phyloP scores from a whole-genome alignment of 495 filamentous ascomycete genomes.

The Aspergillus steynii region DNA sequence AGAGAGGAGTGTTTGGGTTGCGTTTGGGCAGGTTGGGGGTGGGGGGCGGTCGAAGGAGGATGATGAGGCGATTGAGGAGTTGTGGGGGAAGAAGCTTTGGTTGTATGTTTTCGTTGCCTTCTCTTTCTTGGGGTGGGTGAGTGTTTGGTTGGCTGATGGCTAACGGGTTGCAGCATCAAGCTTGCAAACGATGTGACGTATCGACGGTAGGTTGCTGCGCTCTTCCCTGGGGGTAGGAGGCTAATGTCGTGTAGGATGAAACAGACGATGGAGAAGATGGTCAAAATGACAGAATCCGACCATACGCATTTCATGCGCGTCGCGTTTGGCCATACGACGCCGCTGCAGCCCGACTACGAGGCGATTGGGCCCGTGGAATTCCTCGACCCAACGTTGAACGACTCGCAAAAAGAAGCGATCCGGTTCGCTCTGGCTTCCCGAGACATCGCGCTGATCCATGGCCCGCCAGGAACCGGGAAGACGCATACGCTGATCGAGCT shows the following conservation, averaged over 20 bases:
- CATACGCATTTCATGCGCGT: constrained; percentile 77
- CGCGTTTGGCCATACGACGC: constrained; percentile 66
- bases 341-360: constrained; percentile 46
- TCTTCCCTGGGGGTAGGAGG: constrained; percentile 2
- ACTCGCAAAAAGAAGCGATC: constrained; percentile 89
- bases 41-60: constrained; percentile 44
- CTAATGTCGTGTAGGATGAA: constrained; percentile 69
- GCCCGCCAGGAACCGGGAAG: constrained; percentile 94
- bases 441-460: constrained; percentile 92
- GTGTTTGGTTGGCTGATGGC: constrained; percentile 4
- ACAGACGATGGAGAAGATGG: constrained; percentile 78
- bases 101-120: constrained; percentile 40
- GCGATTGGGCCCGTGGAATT: constrained; percentile 67
- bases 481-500: constrained; percentile 96
- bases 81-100: constrained; percentile 64
- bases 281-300: constrained; percentile 67
- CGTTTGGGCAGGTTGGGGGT: constrained; percentile 66
- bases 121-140: not conserved
- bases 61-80: constrained; percentile 60
- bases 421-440: constrained; percentile 78
- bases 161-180: constrained; percentile 63
- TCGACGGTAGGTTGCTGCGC: constrained; percentile 56
- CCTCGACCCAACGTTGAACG: constrained; percentile 78
- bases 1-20: constrained; percentile 60
- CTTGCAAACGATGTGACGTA: constrained; percentile 94